These are phyloP conservation scores for Linnemannia elongata DNA, from an alignment of 192 early-diverging fungal species.

Conservation along the genomic window DNA sequence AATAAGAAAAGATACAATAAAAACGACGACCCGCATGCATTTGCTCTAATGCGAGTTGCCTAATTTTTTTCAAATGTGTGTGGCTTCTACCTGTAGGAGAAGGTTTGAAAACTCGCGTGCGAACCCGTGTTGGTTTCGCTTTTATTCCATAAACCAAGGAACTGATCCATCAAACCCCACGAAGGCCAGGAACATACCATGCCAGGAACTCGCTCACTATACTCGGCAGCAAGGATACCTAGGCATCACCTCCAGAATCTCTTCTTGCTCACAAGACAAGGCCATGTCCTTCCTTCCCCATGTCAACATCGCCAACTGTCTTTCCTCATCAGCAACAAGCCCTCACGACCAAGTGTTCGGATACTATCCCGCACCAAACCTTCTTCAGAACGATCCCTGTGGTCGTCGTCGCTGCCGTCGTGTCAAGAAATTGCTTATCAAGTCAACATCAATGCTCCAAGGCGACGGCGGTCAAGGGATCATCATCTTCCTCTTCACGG, in stretches of 20 bases:
- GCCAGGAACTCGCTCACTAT: background rate
- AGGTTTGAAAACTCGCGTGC: background rate
- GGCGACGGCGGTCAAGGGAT: background rate
- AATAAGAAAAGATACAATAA: background rate
- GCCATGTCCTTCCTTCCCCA: background rate
- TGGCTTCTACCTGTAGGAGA: background rate
- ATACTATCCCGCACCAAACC: conserved; percentile 7
- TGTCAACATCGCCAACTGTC: conserved; percentile 1
- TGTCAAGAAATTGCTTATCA: background rate
- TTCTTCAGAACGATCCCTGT: background rate
- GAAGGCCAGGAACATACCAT: background rate
- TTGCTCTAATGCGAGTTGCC: no score
- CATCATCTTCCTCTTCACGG: background rate
- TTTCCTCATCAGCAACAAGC: background rate
- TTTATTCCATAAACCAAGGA: background rate
- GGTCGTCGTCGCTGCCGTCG: background rate
- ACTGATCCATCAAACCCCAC: background rate
- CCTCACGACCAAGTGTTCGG: background rate
- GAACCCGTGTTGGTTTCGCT: background rate
- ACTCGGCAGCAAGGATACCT: background rate
- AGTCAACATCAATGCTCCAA: background rate
- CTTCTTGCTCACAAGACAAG: background rate
- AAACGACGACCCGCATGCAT: no score
- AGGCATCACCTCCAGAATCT: background rate
- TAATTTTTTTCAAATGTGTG: background rate